A percentile compares a stretch with the other conserved stretches of the same genome.
Conservation (phyloP, 2,329 filamentous ascomycete genomes). For the Nigrograna mackinnonii region DNA sequence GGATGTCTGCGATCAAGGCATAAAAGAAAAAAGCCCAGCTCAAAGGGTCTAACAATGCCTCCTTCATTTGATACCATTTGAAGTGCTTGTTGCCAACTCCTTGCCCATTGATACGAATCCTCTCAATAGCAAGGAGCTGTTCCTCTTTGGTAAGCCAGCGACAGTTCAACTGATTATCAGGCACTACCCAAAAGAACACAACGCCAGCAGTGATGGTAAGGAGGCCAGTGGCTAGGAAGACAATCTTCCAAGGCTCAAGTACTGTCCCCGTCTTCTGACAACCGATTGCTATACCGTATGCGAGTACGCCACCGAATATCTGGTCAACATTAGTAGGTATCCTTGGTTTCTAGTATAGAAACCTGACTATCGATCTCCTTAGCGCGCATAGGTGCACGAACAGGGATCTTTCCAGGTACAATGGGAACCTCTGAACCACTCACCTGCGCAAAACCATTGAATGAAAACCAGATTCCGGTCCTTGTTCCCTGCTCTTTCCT, state of each 20-base stretch:
- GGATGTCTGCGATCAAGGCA: constrained; percentile 60
- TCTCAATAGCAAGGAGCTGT: constrained; percentile 68
- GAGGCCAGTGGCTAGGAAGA: constrained; percentile 51
- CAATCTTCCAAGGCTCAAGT: constrained; percentile 68
- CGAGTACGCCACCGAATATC: constrained; percentile 65
- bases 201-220: constrained; percentile 46
- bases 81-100: constrained; percentile 73
- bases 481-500: constrained; percentile 67
- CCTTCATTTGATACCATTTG: constrained; percentile 67
- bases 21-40: constrained; percentile 65
- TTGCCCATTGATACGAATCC: constrained; percentile 74
- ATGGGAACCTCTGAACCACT: no score
- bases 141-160: constrained; percentile 69
- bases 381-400: no score
- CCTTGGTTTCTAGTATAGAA: no score
- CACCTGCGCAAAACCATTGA: constrained; percentile 67
- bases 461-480: constrained; percentile 69
- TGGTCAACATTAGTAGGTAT: no score
- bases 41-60: constrained; percentile 61
- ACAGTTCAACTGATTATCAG: constrained; percentile 64
- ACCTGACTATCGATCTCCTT: no score
- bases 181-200: constrained; percentile 51
- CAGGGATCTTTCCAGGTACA: no score
- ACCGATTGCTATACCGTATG: constrained; percentile 66
- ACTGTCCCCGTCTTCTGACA: constrained; percentile 57